These are phyloP conservation scores for Oryza coarctata DNA, from an alignment of 176 grass and related monocot species.

Conservation along the genomic window DNA sequence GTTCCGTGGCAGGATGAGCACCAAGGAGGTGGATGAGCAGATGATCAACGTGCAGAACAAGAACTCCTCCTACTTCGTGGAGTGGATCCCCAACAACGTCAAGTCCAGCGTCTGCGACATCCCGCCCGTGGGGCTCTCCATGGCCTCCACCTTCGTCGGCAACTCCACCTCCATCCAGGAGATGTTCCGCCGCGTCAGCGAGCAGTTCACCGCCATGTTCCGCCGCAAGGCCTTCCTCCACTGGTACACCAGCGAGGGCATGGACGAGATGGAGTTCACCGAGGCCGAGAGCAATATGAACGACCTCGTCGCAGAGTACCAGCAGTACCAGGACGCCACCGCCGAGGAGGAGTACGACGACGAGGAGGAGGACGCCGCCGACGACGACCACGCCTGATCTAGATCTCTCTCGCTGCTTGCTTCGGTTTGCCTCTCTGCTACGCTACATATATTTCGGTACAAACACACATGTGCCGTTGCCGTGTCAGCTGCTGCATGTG, in stretches of 20 bases:
- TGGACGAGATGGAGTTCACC: conserved; percentile 98
- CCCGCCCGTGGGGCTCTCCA: conserved; percentile 50
- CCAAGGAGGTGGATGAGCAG: conserved; percentile 79
- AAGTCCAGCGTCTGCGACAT: conserved; percentile 84
- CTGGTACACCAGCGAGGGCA: conserved; percentile 79
- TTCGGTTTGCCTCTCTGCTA: not conserved
- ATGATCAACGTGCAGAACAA: conserved; percentile 86
- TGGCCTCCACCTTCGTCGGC: conserved; percentile 77
- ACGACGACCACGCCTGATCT: conserved; percentile 43
- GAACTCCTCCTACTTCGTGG: conserved; percentile 72
- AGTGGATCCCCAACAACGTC: conserved; percentile 84
- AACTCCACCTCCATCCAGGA: conserved; percentile 93
- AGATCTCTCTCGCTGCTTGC: no score
- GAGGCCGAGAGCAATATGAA: conserved; percentile 99
- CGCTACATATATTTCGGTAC: not conserved
- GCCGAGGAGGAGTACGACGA: conserved; percentile 53
- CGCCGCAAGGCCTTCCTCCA: conserved; percentile 86
- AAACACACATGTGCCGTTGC: not conserved
- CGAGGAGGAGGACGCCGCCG: conserved; percentile 37
- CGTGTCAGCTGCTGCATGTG: conserved; percentile 16
- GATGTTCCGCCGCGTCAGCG: conserved; percentile 84
- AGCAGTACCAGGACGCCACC: conserved; percentile 97
- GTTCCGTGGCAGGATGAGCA: conserved; percentile 78
- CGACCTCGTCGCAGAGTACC: conserved; percentile 91
- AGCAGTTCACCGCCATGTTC: conserved; percentile 95